Conservation (phyloP, 768 basidiomycete species). For the Suillus paluster region DNA sequence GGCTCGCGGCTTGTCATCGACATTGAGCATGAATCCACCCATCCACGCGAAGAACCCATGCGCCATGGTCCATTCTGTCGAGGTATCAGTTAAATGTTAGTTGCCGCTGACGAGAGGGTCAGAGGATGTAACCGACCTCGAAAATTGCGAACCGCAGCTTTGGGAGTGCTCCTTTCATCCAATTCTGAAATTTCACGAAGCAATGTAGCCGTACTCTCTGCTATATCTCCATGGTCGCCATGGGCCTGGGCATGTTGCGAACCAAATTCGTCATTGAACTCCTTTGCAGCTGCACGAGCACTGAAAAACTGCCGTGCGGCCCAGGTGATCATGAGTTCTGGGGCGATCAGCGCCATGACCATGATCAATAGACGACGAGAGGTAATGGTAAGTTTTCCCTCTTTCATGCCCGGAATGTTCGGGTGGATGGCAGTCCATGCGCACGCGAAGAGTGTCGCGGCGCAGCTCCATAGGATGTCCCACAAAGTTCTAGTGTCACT, state of each 20-base stretch:
- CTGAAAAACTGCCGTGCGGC: slow-evolving; percentile 28
- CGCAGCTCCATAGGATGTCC: slow-evolving; percentile 32
- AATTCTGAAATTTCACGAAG: background rate
- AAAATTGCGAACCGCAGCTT: background rate
- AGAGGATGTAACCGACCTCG: background rate
- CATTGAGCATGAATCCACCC: slow-evolving; percentile 25
- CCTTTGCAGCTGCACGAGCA: slow-evolving; percentile 11
- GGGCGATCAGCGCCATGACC: slow-evolving; percentile 27
- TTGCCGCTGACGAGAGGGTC: background rate
- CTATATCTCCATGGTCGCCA: no score
- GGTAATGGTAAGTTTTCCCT: slow-evolving; percentile 1
- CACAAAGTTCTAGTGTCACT: slow-evolving; percentile 32
- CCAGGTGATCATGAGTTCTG: slow-evolving; percentile 35
- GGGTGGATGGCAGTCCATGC: slow-evolving; percentile 37
- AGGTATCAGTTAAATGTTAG: background rate
- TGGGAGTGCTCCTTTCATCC: background rate
- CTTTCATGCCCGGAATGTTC: slow-evolving; percentile 29
- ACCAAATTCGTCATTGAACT: background rate
- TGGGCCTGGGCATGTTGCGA: no score
- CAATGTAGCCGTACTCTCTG: background rate
- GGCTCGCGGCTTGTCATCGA: background rate
- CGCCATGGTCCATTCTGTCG: slow-evolving; percentile 5
- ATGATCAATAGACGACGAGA: slow-evolving; percentile 20
- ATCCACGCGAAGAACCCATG: slow-evolving; percentile 25
- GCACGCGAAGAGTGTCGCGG: slow-evolving; percentile 34